Conservation (phyloP, 768 basidiomycete genomes). For the Dacryopinax spathularia region DNA sequence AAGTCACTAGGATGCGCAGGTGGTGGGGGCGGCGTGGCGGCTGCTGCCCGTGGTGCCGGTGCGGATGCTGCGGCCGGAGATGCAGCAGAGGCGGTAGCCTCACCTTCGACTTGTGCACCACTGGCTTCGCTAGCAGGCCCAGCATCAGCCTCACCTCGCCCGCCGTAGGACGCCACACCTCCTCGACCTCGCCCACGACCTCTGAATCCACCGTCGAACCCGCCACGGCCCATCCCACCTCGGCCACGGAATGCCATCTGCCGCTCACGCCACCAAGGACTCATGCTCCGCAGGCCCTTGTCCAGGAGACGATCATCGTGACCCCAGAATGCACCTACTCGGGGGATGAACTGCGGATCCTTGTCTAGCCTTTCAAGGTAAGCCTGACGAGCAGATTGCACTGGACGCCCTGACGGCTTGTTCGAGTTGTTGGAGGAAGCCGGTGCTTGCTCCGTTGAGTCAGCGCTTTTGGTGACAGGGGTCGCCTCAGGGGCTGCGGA, state of each 20-base stretch:
- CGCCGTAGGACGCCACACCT: slow-evolving; percentile 4
- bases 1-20: slow-evolving; percentile 38
- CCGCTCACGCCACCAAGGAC: slow-evolving; percentile 75
- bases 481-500: slow-evolving; percentile 31
- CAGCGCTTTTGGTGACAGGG: slow-evolving; percentile 6
- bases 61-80: not conserved
- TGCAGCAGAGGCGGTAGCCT: not conserved
- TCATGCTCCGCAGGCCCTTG: slow-evolving; percentile 65
- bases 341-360: slow-evolving; percentile 82
- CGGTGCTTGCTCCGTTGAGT: not conserved
- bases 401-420: slow-evolving; percentile 28
- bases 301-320: slow-evolving; percentile 84
- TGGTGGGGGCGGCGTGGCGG: slow-evolving; percentile 20
- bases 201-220: slow-evolving; percentile 29
- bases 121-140: slow-evolving; percentile 13
- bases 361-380: slow-evolving; percentile 69
- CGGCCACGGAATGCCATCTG: slow-evolving; percentile 45
- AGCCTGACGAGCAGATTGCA: slow-evolving; percentile 62
- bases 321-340: slow-evolving; percentile 85
- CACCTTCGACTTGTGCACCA: slow-evolving; percentile 23
- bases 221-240: slow-evolving; percentile 41
- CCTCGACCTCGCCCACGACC: slow-evolving; percentile 47
- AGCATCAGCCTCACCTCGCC: slow-evolving; percentile 12
- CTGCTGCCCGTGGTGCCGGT: slow-evolving; percentile 4
- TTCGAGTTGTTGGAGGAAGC: slow-evolving; percentile 8